Percentiles rank a stretch among this genome's conserved stretches.
Conservation (phyloP, 495 filamentous ascomycete genomes). For the Penicillium parvum region DNA sequence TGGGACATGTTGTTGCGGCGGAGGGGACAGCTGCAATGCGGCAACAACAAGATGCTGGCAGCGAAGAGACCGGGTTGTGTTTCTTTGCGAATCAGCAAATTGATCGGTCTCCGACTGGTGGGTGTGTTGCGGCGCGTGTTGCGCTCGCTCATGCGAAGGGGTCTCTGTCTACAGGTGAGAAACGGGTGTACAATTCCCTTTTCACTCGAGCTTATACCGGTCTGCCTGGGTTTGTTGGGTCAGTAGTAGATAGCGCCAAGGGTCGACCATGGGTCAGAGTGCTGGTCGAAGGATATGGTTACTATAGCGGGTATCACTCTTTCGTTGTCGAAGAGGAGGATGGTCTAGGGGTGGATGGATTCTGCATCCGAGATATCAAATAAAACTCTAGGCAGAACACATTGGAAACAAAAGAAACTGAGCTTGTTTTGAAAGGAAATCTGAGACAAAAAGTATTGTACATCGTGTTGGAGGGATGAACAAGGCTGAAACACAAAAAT, state of each 20-base stretch:
- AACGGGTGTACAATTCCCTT: conserved; percentile 21
- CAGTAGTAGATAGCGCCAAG: conserved; percentile 3
- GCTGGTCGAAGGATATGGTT: conserved; percentile 11
- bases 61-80: conserved; percentile 16
- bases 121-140: conserved; percentile 21
- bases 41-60: conserved; percentile 2
- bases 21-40: conserved; percentile 10
- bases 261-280: conserved; percentile 3
- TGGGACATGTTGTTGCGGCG: conserved; percentile 24
- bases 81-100: conserved; percentile 26
- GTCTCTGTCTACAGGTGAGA: conserved; percentile 5
- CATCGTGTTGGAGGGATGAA: conserved; percentile 27
- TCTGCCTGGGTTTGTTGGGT: conserved; percentile 15
- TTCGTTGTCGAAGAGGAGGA: conserved; percentile 15
- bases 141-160: conserved; percentile 21
- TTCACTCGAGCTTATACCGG: conserved; percentile 9
- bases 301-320: conserved; percentile 14
- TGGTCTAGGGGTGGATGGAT: conserved; percentile 10
- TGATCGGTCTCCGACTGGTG: conserved; percentile 27
- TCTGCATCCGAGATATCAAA: conserved; percentile 8
- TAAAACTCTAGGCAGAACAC: too few relatives aligned
- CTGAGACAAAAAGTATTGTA: conserved; percentile 35
- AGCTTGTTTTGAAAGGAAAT: conserved; percentile 31
- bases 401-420: conserved; percentile 20
- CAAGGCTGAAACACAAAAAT: conserved; percentile 28